Conservation (phyloP, 768 basidiomycete species). For the Boletellus ananiceps region DNA sequence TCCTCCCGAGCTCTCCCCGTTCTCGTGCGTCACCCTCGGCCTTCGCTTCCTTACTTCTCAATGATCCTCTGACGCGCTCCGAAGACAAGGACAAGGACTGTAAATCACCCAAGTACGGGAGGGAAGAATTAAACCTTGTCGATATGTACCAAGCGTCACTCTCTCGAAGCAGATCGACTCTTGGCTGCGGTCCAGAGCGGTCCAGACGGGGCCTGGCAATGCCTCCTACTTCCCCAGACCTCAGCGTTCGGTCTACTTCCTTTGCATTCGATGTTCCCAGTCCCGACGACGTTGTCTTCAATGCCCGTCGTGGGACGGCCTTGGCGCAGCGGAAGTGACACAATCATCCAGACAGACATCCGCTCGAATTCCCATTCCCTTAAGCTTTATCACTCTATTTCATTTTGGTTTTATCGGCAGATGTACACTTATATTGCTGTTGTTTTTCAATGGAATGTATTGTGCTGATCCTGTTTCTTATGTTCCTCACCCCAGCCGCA, state of each 20-base stretch:
- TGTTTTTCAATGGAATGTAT: conserved; percentile 31
- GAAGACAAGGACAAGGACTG: conserved; percentile 36
- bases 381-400: conserved; percentile 16
- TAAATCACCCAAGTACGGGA: conserved; percentile 29
- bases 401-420: conserved; percentile 16
- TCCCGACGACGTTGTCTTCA: conserved; percentile 85
- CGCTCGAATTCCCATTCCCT: conserved; percentile 1
- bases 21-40: conserved; percentile 74
- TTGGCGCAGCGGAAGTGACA: conserved; percentile 39
- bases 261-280: conserved; percentile 82
- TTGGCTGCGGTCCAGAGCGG: conserved; percentile 13
- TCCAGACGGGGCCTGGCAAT: conserved; percentile 8
- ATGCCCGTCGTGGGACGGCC: conserved; percentile 73
- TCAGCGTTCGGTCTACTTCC: conserved; percentile 31
- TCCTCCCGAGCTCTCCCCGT: conserved; percentile 47
- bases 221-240: conserved; percentile 30
- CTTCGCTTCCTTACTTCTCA: conserved; percentile 68
- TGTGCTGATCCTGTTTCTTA: conserved; percentile 38
- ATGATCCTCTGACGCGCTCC: conserved; percentile 40
- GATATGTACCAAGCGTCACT: conserved; percentile 27
- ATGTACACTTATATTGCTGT: conserved; percentile 27
- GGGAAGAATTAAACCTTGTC: conserved; percentile 28
- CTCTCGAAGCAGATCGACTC: conserved; percentile 28
- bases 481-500: conserved; percentile 49
- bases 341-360: neutral